A percentile compares a stretch with the other conserved stretches of the same genome.
Conservation (phyloP, 495 filamentous ascomycete species). For the Jackrogersella minutella region DNA sequence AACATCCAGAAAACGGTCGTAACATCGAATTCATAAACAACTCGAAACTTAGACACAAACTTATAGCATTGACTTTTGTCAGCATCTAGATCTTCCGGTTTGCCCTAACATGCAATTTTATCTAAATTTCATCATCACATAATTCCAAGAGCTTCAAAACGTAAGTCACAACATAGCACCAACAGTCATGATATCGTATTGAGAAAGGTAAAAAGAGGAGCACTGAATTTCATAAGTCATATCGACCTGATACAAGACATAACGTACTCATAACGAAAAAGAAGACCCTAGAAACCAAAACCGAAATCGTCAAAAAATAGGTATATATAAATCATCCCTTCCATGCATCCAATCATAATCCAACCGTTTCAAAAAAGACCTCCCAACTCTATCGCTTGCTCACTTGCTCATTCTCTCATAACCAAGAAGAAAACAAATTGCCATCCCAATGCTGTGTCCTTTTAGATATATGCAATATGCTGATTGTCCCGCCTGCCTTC, state of each 20-base stretch:
- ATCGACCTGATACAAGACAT: background rate
- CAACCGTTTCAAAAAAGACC: slow-evolving; percentile 12
- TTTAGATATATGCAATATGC: slow-evolving; percentile 14
- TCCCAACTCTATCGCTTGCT: slow-evolving; percentile 10
- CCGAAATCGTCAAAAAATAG: background rate
- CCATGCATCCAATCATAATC: slow-evolving; percentile 12
- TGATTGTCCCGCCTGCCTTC: background rate
- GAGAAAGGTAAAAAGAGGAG: background rate
- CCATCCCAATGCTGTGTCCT: slow-evolving; percentile 12
- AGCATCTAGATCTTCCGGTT: too few relatives aligned
- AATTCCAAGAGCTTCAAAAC: too few relatives aligned
- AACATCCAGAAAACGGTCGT: too few relatives aligned
- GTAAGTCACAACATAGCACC: background rate
- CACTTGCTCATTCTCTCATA: slow-evolving; percentile 7
- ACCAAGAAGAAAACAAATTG: background rate
- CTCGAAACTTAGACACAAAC: too few relatives aligned
- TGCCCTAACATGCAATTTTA: too few relatives aligned
- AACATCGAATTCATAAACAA: too few relatives aligned
- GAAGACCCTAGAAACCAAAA: background rate
- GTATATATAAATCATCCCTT: slow-evolving; percentile 11
- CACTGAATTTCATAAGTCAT: background rate
- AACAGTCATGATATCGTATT: background rate
- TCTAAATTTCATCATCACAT: too few relatives aligned
- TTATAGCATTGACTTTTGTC: too few relatives aligned
- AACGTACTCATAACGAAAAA: background rate